Evolutionary conservation across 352 stramenopile genomes (phyloP).

Genomic region (Globisporangium nodosum): DNA sequence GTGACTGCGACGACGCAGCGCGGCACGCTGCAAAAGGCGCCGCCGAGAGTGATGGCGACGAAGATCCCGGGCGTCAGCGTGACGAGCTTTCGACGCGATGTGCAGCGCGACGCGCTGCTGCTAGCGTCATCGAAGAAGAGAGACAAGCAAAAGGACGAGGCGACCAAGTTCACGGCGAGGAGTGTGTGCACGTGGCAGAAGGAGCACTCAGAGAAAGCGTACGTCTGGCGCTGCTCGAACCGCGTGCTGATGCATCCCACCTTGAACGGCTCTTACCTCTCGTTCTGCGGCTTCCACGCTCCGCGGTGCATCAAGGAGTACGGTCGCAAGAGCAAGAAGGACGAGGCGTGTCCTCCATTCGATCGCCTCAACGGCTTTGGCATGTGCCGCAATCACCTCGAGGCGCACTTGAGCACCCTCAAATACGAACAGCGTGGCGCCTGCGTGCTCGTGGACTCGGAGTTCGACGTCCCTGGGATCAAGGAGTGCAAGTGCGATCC

Average conservation of each 20-base stretch:
- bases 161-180: slow-evolving; percentile 11
- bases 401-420: slow-evolving; percentile 51
- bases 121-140: slow-evolving; percentile 6
- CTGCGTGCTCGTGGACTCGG: slow-evolving; percentile 41
- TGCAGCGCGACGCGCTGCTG: slow-evolving; percentile 16
- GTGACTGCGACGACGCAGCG: slow-evolving; percentile 32
- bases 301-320: slow-evolving; percentile 60
- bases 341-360: slow-evolving; percentile 29
- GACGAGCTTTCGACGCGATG: slow-evolving; percentile 20
- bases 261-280: slow-evolving; percentile 39
- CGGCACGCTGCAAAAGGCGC: slow-evolving; percentile 38
- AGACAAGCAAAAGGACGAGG: slow-evolving; percentile 4
- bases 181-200: slow-evolving; percentile 54
- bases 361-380: slow-evolving; percentile 55
- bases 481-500: slow-evolving; percentile 45
- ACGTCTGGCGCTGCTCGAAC: slow-evolving; percentile 58
- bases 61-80: slow-evolving; percentile 41
- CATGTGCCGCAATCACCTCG: slow-evolving; percentile 66
- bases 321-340: slow-evolving; percentile 25
- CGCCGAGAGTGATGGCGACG: slow-evolving; percentile 24
- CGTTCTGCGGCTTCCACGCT: slow-evolving; percentile 63
- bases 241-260: slow-evolving; percentile 55
- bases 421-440: slow-evolving; percentile 37
- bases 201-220: slow-evolving; percentile 42
- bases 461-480: slow-evolving; percentile 61